These are phyloP conservation scores for Boletus reticuloceps DNA, from an alignment of 768 basidiomycete species.

Conservation along the genomic window DNA sequence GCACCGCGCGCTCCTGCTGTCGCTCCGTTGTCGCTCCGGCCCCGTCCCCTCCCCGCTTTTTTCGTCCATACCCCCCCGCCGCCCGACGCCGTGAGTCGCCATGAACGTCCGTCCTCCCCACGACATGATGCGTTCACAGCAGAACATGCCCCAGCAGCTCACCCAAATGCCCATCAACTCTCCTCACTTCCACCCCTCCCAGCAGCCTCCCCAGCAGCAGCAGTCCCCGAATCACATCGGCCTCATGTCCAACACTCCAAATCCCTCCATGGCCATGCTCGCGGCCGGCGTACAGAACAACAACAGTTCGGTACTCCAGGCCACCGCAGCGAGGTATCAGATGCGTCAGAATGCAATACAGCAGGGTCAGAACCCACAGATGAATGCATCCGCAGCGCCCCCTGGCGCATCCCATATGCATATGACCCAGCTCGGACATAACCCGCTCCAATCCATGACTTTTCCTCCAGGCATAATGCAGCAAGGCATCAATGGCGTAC, in stretches of 20 bases:
- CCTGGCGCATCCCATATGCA: constrained; percentile 30
- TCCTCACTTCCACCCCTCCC: constrained; percentile 37
- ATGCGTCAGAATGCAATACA: constrained; percentile 40
- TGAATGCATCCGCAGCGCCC: constrained; percentile 28
- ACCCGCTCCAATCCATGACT: constrained; percentile 40
- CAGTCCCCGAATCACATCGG: constrained; percentile 35
- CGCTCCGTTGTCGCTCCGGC: neutral
- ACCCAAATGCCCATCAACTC: constrained; percentile 35
- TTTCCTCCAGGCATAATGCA: constrained; percentile 44
- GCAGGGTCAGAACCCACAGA: constrained; percentile 36
- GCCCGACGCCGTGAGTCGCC: neutral
- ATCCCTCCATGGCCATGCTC: constrained; percentile 41
- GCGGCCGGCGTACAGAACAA: constrained; percentile 26
- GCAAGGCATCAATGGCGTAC: constrained; percentile 34
- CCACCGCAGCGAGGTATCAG: constrained; percentile 23
- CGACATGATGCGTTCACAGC: constrained; percentile 46
- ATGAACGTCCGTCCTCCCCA: constrained; percentile 49
- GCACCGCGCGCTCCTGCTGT: constrained; percentile 3
- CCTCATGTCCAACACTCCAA: constrained; percentile 35
- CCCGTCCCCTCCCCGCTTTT: neutral
- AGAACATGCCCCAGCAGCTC: constrained; percentile 42
- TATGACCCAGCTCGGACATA: constrained; percentile 31
- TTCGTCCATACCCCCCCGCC: neutral
- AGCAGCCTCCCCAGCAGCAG: constrained; percentile 36
- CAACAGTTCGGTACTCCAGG: constrained; percentile 22